Percentiles rank a stretch among this genome's conserved stretches.
Conservation (phyloP, 2,329 filamentous ascomycete species). For the Talaromyces sp. region DNA sequence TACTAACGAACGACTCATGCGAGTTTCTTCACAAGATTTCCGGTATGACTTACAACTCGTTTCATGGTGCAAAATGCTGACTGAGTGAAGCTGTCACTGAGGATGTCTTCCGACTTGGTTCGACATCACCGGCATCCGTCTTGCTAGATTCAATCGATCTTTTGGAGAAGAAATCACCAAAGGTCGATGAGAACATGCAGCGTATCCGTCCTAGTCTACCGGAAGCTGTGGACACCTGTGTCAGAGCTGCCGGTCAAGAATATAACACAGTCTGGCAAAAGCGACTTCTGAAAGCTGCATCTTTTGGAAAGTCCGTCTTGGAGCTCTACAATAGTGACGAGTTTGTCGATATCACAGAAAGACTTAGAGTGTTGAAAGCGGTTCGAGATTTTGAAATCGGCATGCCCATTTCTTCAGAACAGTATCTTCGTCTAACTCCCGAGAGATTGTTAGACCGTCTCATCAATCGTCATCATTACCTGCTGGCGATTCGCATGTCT, state of each 20-base stretch:
- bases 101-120: conserved; percentile 84
- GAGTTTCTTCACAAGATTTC: conserved; percentile 96
- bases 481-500: conserved; percentile 83
- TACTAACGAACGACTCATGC: conserved; percentile 91
- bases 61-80: conserved; percentile 4
- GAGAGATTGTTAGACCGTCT: conserved; percentile 83
- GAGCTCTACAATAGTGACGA: conserved; percentile 98
- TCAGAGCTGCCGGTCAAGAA: conserved; percentile 89
- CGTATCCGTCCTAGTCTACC: conserved; percentile 82
- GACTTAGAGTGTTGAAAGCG: conserved; percentile 84
- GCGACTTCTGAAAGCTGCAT: conserved; percentile 89
- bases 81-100: conserved; percentile 63
- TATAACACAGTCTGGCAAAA: conserved; percentile 93
- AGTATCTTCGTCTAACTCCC: conserved; percentile 85
- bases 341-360: conserved; percentile 98
- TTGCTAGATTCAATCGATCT: conserved; percentile 88
- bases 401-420: conserved; percentile 85
- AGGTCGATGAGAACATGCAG: conserved; percentile 96
- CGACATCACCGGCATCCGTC: conserved; percentile 86
- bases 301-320: conserved; percentile 94
- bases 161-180: conserved; percentile 88
- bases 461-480: conserved; percentile 84
- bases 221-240: conserved; percentile 89
- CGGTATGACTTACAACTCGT: conserved; percentile 33
- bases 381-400: conserved; percentile 89